Evolutionary conservation across 1,139 yeast genomes (phyloP), one percentile per base, ranked within the genome.

Genomic region (Saccharomyces pastorianus): DNA sequence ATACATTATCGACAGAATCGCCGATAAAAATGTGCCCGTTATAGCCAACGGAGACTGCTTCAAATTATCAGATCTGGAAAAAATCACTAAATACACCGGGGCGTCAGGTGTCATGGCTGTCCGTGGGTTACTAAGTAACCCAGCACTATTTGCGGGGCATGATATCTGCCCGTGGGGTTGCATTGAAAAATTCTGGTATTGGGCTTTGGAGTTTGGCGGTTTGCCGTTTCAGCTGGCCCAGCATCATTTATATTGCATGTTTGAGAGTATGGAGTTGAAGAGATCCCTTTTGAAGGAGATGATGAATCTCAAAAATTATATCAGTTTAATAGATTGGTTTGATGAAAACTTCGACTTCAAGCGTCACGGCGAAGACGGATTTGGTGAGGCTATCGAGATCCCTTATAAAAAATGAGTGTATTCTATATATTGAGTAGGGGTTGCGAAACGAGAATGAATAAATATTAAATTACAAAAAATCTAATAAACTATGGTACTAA

Each of bases 61-160:
- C 63, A 70, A 80, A 0, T 72, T 82, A 34, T 74, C 75, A 14
- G 96, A 89, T 67, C 84, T 88, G 23, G 62, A 74, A 34, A 68
- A 69, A 25, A 90, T 91, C 32, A 81, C 82, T 0, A 74, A 79
- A 17, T 68, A 69, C 50, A 90, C 98, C 0, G 86, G 86, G 0
- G 90, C 83, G 34, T 95, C 89, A 65, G 99, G 98, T 6, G 87
- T 93, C 6, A 93, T 93, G 99, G 87, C 98, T 1, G 99, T 89
- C 0, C 75, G 99, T 59, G 99, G 99, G 0, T 75, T 89, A 2
- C 74, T 93, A 53, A 75, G 81, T 31, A 93, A 93, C 65, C 99
- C 99, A 0, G 96, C 93, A 0, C 66, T 93, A 58, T 93, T 93
- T 71, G 79, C 87, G 3, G 96, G 96, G 0, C 79, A 71, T 65